phyloP scores from a whole-genome alignment of 1,284 basidiomycete species.

The Rugosomyces carneus region DNA sequence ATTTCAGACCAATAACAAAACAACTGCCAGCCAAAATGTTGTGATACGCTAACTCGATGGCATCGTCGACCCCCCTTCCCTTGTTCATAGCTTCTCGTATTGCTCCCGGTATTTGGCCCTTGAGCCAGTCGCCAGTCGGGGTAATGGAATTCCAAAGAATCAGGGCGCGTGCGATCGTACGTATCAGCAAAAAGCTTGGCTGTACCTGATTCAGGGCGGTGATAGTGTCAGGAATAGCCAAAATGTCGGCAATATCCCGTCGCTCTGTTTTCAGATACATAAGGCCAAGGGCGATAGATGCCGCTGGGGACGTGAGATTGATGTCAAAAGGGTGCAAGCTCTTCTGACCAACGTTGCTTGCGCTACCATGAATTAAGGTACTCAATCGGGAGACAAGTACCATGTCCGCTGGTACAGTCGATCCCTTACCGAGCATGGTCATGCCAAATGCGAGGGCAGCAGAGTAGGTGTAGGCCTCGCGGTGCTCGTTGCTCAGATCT shows the following conservation, averaged over 20 bases:
- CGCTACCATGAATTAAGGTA: slow-evolving; percentile 69
- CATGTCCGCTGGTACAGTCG: slow-evolving; percentile 70
- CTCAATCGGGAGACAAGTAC: slow-evolving; percentile 62
- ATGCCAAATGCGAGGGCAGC: slow-evolving; percentile 90
- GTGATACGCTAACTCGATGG: slow-evolving; percentile 81
- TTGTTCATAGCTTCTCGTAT: slow-evolving; percentile 57
- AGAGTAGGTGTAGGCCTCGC: slow-evolving; percentile 89
- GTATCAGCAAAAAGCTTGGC: slow-evolving; percentile 80
- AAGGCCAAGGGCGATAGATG: slow-evolving; percentile 84
- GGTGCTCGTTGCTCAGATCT: slow-evolving; percentile 78
- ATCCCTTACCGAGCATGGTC: slow-evolving; percentile 90
- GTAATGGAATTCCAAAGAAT: slow-evolving; percentile 85
- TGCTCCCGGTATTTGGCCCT: slow-evolving; percentile 65
- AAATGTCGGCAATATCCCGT: slow-evolving; percentile 78
- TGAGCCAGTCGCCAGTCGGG: slow-evolving; percentile 76
- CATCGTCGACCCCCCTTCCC: slow-evolving; percentile 59
- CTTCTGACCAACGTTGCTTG: slow-evolving; percentile 30
- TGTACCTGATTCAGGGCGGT: slow-evolving; percentile 80
- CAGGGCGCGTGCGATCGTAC: slow-evolving; percentile 72
- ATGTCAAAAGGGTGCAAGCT: slow-evolving; percentile 62
- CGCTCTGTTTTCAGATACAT: slow-evolving; percentile 89
- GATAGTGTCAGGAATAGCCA: slow-evolving; percentile 78
- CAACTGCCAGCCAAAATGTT: slow-evolving; percentile 88
- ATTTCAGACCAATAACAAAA: slow-evolving; percentile 89
- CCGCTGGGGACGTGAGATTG: slow-evolving; percentile 86